These are phyloP conservation scores for Scedosporium aurantiacum DNA, from an alignment of 2,329 filamentous ascomycete species.

Conservation along the genomic window DNA sequence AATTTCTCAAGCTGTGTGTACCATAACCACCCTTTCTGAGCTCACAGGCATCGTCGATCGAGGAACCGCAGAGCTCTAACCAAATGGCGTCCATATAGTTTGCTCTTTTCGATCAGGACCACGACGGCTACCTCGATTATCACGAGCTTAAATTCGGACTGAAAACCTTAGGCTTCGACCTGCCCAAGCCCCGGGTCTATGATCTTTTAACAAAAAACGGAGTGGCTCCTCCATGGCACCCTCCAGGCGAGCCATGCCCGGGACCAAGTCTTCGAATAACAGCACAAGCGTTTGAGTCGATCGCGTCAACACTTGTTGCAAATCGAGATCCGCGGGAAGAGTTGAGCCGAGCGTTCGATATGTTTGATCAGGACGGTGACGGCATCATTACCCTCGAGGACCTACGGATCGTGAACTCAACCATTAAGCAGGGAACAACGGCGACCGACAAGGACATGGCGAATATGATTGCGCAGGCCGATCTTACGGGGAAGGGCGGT, in stretches of 20 bases:
- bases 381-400: slow-evolving; percentile 85
- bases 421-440: slow-evolving; percentile 69
- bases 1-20: slow-evolving; percentile 12
- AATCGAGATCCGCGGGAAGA: slow-evolving; percentile 82
- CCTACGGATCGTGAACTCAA: slow-evolving; percentile 73
- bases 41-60: background rate
- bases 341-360: slow-evolving; percentile 77
- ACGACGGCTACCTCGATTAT: slow-evolving; percentile 78
- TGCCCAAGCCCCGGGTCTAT: slow-evolving; percentile 77
- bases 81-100: slow-evolving; percentile 6
- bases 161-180: slow-evolving; percentile 87
- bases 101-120: slow-evolving; percentile 12
- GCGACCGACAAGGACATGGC: slow-evolving; percentile 85
- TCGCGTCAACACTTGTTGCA: slow-evolving; percentile 71
- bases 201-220: slow-evolving; percentile 73
- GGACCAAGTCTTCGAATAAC: slow-evolving; percentile 58
- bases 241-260: slow-evolving; percentile 43
- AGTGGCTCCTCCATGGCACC: slow-evolving; percentile 51
- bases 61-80: background rate
- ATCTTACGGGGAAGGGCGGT: slow-evolving; percentile 82
- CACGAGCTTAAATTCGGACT: slow-evolving; percentile 96
- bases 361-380: slow-evolving; percentile 90
- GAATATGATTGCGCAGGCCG: slow-evolving; percentile 98
- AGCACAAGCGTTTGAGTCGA: slow-evolving; percentile 59
- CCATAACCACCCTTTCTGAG: background rate